Evolutionary conservation across 345 rosid species (phyloP).

Genomic region (Syzygium aqueum): DNA sequence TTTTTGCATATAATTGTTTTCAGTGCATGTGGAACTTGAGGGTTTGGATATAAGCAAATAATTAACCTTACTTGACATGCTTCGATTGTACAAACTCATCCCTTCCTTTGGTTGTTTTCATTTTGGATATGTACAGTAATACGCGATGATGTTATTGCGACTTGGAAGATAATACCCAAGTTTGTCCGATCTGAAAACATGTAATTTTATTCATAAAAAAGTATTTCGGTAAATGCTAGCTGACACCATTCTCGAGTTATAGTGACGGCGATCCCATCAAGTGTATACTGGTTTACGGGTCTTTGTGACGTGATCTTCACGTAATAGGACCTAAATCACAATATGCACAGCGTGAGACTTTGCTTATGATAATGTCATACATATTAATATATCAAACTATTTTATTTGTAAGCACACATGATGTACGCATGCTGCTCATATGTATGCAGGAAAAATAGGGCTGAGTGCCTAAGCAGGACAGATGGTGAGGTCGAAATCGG

Average conservation of each 20-base stretch:
- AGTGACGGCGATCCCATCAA: not conserved
- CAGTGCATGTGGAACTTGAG: not conserved
- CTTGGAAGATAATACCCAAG: not conserved
- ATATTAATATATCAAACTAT: not conserved
- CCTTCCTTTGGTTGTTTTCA: not conserved
- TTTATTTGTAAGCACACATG: not conserved
- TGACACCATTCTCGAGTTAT: not conserved
- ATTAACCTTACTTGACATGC: not conserved
- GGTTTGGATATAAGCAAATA: not conserved
- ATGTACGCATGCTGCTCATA: not conserved
- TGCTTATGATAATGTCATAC: not conserved
- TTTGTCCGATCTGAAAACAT: not conserved
- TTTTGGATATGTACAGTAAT: not conserved
- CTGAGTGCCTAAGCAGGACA: not conserved
- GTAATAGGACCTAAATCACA: not conserved
- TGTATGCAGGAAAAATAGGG: not conserved
- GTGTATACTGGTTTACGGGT: not conserved
- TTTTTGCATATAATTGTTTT: not conserved
- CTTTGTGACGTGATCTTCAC: not conserved
- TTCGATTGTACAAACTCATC: not conserved
- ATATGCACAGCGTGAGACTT: not conserved
- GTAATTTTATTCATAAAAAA: not conserved
- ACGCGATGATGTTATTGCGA: rapidly evolving
- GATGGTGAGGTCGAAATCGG: not conserved
- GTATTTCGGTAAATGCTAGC: not conserved